Conservation (phyloP, 208 protist species). For the Trichomonas vaginalis region DNA sequence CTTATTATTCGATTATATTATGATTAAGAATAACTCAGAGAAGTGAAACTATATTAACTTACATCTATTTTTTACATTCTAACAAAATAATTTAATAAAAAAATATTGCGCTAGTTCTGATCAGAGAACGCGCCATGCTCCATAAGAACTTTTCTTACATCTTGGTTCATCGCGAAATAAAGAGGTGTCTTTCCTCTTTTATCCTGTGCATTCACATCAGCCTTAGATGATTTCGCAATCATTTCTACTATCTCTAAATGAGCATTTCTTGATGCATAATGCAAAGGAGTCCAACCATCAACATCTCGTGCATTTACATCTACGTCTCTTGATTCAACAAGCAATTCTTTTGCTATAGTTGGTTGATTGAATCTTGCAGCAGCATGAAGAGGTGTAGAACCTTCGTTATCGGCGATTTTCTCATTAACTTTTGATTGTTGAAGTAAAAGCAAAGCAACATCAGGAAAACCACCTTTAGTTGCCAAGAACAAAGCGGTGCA, state of each 20-base stretch:
- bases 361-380: not conserved
- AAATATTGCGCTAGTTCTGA: not conserved
- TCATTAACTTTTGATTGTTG: not conserved
- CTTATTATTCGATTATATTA: too few relatives aligned
- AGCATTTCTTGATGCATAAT: conserved; percentile 1
- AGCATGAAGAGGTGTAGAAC: not conserved
- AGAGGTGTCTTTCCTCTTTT: not conserved
- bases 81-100: not conserved
- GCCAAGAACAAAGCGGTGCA: not conserved
- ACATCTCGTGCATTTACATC: not conserved
- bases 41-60: too few relatives aligned
- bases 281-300: not conserved
- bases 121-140: not conserved
- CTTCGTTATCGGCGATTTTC: not conserved
- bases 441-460: not conserved
- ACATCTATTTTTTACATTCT: too few relatives aligned
- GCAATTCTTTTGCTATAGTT: not conserved
- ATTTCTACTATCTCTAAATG: not conserved
- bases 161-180: not conserved
- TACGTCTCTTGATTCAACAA: not conserved
- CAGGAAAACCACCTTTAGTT: not conserved
- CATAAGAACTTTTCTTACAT: not conserved
- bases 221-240: not conserved
- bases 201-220: not conserved
- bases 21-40: too few relatives aligned